These are phyloP conservation scores for Phaeotremella fagi DNA, from an alignment of 768 basidiomycete genomes.

Conservation along the genomic window DNA sequence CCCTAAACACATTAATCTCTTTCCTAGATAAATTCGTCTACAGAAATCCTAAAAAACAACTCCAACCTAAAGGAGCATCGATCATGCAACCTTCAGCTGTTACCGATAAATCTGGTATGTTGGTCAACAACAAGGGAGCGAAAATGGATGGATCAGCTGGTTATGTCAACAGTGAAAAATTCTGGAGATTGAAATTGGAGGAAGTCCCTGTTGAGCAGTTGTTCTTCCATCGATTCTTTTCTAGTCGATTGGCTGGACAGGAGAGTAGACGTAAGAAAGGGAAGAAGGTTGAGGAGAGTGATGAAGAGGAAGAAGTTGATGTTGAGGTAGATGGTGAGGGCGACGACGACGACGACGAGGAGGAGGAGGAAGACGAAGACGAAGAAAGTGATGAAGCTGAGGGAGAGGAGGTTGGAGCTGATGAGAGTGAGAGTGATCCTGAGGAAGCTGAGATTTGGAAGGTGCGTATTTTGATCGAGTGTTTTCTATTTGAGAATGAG, in stretches of 20 bases:
- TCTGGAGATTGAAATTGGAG: slow-evolving; percentile 63
- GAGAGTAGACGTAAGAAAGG: slow-evolving; percentile 41
- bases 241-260: slow-evolving; percentile 60
- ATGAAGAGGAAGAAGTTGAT: slow-evolving; percentile 24
- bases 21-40: slow-evolving; percentile 97
- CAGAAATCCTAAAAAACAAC: slow-evolving; percentile 82
- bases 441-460: slow-evolving; percentile 80
- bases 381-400: background rate
- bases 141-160: slow-evolving; percentile 51
- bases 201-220: slow-evolving; percentile 87
- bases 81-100: slow-evolving; percentile 92
- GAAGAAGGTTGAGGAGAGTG: slow-evolving; percentile 16
- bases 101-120: slow-evolving; percentile 56
- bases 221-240: slow-evolving; percentile 89
- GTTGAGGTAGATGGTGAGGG: slow-evolving; percentile 49
- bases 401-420: background rate
- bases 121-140: slow-evolving; percentile 60
- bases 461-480: slow-evolving; percentile 53
- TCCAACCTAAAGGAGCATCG: slow-evolving; percentile 66
- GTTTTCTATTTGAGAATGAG: background rate
- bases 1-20: slow-evolving; percentile 85
- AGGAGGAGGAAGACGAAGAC: slow-evolving; percentile 10
- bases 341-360: slow-evolving; percentile 40
- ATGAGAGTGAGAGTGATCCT: slow-evolving; percentile 40
- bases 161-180: slow-evolving; percentile 67